Conservation (phyloP, 2,329 filamentous ascomycete genomes). For the Microascus cirrosus region DNA sequence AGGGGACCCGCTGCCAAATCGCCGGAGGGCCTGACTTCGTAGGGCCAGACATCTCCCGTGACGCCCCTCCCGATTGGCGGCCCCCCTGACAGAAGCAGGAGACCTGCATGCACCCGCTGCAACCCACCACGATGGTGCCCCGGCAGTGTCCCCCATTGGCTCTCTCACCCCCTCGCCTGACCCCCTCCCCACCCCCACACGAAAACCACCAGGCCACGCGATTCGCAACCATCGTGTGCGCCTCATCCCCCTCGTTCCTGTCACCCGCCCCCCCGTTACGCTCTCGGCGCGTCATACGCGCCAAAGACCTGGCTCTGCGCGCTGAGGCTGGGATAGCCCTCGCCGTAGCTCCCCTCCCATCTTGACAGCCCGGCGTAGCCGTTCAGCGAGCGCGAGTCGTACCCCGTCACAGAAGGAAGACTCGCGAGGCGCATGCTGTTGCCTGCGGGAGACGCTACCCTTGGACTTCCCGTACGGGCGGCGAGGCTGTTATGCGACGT, state of each 20-base stretch:
- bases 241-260: not conserved
- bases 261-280: not conserved
- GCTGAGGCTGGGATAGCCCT: slow-evolving; percentile 25
- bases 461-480: slow-evolving; percentile 12
- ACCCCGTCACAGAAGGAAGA: slow-evolving; percentile 25
- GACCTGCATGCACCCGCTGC: not conserved
- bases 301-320: slow-evolving; percentile 14
- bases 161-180: not conserved
- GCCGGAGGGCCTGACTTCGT: not conserved
- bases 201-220: not conserved
- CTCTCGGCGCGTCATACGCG: not conserved
- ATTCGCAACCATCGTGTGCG: not conserved
- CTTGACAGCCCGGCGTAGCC: slow-evolving; percentile 20
- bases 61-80: not conserved
- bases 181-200: not conserved
- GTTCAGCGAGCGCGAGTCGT: slow-evolving; percentile 22
- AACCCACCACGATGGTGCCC: not conserved
- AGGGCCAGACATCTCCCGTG: not conserved
- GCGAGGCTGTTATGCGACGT: slow-evolving; percentile 19
- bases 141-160: not conserved
- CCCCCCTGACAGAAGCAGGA: not conserved
- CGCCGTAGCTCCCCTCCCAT: slow-evolving; percentile 28
- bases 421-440: slow-evolving; percentile 7
- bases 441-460: slow-evolving; percentile 21
- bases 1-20: not conserved